These are phyloP conservation scores for Dalbergia cultrata DNA, from an alignment of 306 rosid genomes.

Conservation along the genomic window DNA sequence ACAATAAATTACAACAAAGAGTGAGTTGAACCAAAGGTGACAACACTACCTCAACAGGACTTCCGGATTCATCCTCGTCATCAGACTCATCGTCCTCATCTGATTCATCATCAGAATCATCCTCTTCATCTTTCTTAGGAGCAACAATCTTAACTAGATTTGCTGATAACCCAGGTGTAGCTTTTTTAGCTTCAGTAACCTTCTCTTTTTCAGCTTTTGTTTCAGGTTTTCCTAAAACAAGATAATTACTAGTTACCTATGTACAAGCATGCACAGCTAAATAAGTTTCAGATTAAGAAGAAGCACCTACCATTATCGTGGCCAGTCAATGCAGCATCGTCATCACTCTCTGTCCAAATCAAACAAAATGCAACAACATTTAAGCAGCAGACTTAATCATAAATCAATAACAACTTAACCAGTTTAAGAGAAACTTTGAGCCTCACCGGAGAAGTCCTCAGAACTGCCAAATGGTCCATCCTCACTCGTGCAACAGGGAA, in stretches of 20 bases:
- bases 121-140: slow-evolving; percentile 59
- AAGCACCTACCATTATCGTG: slow-evolving; percentile 59
- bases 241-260: neutral
- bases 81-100: slow-evolving; percentile 42
- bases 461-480: neutral
- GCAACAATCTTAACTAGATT: slow-evolving; percentile 60
- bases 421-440: neutral
- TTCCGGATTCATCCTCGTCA: slow-evolving; percentile 44
- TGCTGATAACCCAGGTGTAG: slow-evolving; percentile 38
- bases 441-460: slow-evolving; percentile 55
- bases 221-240: slow-evolving; percentile 53
- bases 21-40: neutral
- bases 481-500: slow-evolving; percentile 45
- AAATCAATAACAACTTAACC: neutral
- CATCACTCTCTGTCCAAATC: slow-evolving; percentile 48
- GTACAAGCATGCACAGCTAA: neutral
- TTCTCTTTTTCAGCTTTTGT: slow-evolving; percentile 45
- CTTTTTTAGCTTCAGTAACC: slow-evolving; percentile 41
- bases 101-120: slow-evolving; percentile 50
- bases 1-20: neutral
- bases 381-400: slow-evolving; percentile 24
- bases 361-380: slow-evolving; percentile 7
- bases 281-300: neutral
- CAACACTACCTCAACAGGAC: slow-evolving; percentile 56
- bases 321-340: slow-evolving; percentile 1